These are phyloP conservation scores for Strobilomyces confusus DNA, from an alignment of 768 basidiomycete genomes.

Conservation along the genomic window DNA sequence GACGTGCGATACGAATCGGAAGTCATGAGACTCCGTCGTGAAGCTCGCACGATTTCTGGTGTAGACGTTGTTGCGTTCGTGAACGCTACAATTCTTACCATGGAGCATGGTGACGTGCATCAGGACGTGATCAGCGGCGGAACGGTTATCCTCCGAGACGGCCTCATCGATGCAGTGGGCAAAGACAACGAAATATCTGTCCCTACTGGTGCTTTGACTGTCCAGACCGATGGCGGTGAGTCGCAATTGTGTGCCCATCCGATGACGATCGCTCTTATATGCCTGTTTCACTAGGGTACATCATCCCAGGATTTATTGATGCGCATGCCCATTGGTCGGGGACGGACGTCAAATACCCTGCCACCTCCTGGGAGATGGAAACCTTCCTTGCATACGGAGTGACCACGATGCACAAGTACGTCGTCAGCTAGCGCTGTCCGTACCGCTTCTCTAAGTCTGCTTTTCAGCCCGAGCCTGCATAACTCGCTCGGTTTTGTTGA, in stretches of 20 bases:
- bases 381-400: slow-evolving; percentile 75
- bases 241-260: background rate
- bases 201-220: slow-evolving; percentile 39
- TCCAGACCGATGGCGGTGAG: slow-evolving; percentile 63
- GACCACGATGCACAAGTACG: slow-evolving; percentile 73
- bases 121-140: slow-evolving; percentile 52
- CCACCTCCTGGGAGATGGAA: slow-evolving; percentile 70
- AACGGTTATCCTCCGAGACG: slow-evolving; percentile 49
- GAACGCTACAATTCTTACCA: slow-evolving; percentile 69
- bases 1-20: slow-evolving; percentile 59
- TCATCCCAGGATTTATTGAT: slow-evolving; percentile 72
- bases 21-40: slow-evolving; percentile 51
- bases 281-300: slow-evolving; percentile 41
- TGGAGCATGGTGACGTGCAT: slow-evolving; percentile 50
- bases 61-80: slow-evolving; percentile 50
- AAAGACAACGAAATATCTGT: slow-evolving; percentile 30
- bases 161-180: slow-evolving; percentile 53
- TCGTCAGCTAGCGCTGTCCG: background rate
- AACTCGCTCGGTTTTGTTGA: slow-evolving; percentile 62
- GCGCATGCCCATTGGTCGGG: slow-evolving; percentile 75
- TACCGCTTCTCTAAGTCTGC: background rate
- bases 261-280: background rate
- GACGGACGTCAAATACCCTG: slow-evolving; percentile 47
- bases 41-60: slow-evolving; percentile 33
- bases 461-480: slow-evolving; percentile 56